Evolutionary conservation across 768 basidiomycete genomes (phyloP).

Genomic region (Boletus edulis): DNA sequence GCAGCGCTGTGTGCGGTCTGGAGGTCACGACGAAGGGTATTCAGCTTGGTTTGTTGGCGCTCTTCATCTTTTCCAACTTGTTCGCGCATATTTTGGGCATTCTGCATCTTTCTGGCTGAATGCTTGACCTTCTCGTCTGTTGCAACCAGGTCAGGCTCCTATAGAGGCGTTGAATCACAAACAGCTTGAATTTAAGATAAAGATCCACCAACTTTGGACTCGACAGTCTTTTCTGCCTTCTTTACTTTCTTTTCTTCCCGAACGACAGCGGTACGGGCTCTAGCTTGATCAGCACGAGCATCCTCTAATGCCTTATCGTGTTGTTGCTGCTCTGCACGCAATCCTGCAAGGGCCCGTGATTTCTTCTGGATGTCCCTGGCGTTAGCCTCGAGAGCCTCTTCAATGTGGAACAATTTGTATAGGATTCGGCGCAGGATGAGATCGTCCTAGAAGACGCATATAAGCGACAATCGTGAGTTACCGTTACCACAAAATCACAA

Average conservation of each 20-base stretch:
- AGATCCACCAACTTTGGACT: conserved; percentile 62
- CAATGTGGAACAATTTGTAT: conserved; percentile 89
- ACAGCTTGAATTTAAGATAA: neutral
- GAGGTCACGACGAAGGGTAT: conserved; percentile 62
- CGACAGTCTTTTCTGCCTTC: conserved; percentile 85
- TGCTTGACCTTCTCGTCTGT: conserved; percentile 89
- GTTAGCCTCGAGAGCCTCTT: conserved; percentile 74
- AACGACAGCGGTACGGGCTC: conserved; percentile 67
- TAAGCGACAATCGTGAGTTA: neutral
- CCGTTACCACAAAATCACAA: conserved; percentile 19
- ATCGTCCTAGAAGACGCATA: conserved; percentile 55
- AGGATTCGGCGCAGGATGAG: conserved; percentile 79
- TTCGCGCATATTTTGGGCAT: conserved; percentile 60
- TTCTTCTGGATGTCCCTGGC: conserved; percentile 66
- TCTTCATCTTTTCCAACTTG: conserved; percentile 61
- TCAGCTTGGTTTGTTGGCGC: conserved; percentile 51
- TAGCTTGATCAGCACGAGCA: conserved; percentile 79
- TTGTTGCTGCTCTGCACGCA: conserved; percentile 65
- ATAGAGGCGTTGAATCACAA: neutral
- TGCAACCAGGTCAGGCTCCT: conserved; percentile 85
- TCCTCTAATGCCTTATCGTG: conserved; percentile 71
- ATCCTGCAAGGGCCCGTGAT: conserved; percentile 65
- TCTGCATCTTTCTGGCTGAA: conserved; percentile 71
- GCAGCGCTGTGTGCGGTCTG: conserved; percentile 64
- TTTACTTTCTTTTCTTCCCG: conserved; percentile 88